Evolutionary conservation across 805 yeast genomes (phyloP).

Genomic region (Kazachstania psychrophila): DNA sequence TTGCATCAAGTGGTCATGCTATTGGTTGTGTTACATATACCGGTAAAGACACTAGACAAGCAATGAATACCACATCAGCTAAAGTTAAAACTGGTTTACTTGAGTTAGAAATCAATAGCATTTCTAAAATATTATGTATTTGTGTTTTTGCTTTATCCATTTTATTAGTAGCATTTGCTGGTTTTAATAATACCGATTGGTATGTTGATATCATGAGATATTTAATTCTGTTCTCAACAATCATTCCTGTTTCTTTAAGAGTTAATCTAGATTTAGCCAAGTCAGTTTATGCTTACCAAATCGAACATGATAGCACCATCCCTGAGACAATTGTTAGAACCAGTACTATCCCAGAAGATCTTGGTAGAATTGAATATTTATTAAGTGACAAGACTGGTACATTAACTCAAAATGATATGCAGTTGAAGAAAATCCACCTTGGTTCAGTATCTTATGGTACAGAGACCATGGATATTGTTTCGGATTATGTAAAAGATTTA

Average conservation of each 20-base stretch:
- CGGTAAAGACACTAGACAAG: slow-evolving; percentile 88
- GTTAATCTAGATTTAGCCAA: slow-evolving; percentile 94
- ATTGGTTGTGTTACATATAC: slow-evolving; percentile 84
- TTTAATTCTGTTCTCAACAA: slow-evolving; percentile 83
- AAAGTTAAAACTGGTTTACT: slow-evolving; percentile 84
- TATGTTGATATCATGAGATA: slow-evolving; percentile 85
- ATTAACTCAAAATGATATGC: slow-evolving; percentile 96
- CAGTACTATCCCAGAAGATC: slow-evolving; percentile 94
- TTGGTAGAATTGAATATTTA: slow-evolving; percentile 89
- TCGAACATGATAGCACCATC: slow-evolving; percentile 76
- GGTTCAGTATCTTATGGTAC: slow-evolving; percentile 90
- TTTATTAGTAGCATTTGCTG: slow-evolving; percentile 70
- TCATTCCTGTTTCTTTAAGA: slow-evolving; percentile 90
- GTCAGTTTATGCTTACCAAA: slow-evolving; percentile 90
- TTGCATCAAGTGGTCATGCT: slow-evolving; percentile 81
- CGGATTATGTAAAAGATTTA: slow-evolving; percentile 47
- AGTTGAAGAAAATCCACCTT: slow-evolving; percentile 80
- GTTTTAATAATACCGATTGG: slow-evolving; percentile 64
- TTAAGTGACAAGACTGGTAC: slow-evolving; percentile 96
- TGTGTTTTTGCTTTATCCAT: slow-evolving; percentile 75
- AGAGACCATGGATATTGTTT: slow-evolving; percentile 84
- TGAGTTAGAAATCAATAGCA: slow-evolving; percentile 80
- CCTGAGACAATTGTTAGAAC: slow-evolving; percentile 90
- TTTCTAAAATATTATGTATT: slow-evolving; percentile 81
- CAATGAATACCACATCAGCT: slow-evolving; percentile 81